Base-by-base conservation (phyloP, 169 alveolate species). In the Eimeria acervulina region DNA sequence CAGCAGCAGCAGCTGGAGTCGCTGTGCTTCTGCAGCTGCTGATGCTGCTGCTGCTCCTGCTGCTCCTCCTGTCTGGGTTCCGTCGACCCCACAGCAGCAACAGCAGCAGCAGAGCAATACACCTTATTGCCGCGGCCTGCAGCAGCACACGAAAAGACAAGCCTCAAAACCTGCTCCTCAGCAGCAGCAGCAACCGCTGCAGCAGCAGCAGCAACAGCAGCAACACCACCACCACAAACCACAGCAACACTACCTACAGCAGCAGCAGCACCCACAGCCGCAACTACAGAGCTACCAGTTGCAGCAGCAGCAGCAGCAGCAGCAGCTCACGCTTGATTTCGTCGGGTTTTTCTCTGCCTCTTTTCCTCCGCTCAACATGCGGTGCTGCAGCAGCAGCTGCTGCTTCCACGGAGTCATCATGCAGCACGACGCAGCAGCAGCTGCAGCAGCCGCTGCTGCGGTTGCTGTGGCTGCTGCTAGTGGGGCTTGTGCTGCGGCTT, bases 391-490 rank as follows among this genome's bases (percentile, higher is more conserved):
- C 55, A 40, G 81, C 81, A 31, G 81, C 81, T 4, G 81, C 81
- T 31, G 81, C 47, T 23, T 78, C 63, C 33, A 40, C 15, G 4
- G 66, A 78, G 38, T 44, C 88, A 26, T 78, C 88, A 26, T 78
- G 88, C 55, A 78, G 88, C 38, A 78, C 88, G 1, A 78, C 15
- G 63, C 88, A 78, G 61, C 88, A 40, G 88, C 88, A 78, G 88
- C 81, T 28, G 81, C 88, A 78, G 88, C 88, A 78, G 88, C 88
- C 55, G 88, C 88, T 44, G 88, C 61, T 78, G 66, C 66, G 28
- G 61, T 38, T 40, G 13, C 38, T 70, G 81, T 47, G 28, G 51
- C 88, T n/a, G 51, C 61, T 78, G 66, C 88, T 78, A 13, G 51
- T 31, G 47, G 51, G 44, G 81, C 81, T 70, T 5, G 51, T 70